Percentiles rank a stretch among this genome's conserved stretches.
phyloP scores from a whole-genome alignment of 2,329 filamentous ascomycete species.

The Phaeosphaeria sp. region DNA sequence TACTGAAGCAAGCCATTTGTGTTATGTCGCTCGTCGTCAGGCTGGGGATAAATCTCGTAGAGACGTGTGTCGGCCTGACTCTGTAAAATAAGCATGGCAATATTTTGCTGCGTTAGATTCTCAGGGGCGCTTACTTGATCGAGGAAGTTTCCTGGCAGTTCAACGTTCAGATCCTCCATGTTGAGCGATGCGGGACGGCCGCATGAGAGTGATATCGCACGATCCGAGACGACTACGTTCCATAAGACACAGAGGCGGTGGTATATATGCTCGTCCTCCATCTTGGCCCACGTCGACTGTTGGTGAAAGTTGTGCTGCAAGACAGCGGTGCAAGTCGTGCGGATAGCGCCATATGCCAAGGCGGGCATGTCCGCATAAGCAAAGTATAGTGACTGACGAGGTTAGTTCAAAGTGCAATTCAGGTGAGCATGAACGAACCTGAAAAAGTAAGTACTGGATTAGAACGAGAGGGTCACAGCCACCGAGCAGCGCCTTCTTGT shows the following conservation, averaged over 20 bases:
- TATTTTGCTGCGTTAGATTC: neutral
- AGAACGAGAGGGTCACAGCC: conserved; percentile 30
- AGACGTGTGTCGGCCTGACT: too few species aligned
- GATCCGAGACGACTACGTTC: conserved; percentile 35
- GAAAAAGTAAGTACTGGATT: conserved; percentile 36
- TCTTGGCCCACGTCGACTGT: conserved; percentile 25
- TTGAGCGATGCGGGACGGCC: conserved; percentile 38
- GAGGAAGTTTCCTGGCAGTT: conserved; percentile 24
- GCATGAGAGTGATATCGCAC: conserved; percentile 38
- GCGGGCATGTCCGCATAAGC: conserved; percentile 33
- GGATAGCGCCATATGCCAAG: conserved; percentile 38
- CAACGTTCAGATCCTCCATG: conserved; percentile 35
- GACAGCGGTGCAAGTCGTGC: conserved; percentile 33
- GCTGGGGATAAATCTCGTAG: too few species aligned
- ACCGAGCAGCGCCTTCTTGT: conserved; percentile 26
- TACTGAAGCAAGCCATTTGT: too few species aligned
- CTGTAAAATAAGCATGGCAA: neutral
- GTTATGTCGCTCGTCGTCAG: too few species aligned
- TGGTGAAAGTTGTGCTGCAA: conserved; percentile 39
- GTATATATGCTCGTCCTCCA: conserved; percentile 22
- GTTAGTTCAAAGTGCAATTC: conserved; percentile 4
- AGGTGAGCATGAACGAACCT: conserved; percentile 21
- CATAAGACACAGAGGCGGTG: conserved; percentile 38
- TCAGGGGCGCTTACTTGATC: conserved; percentile 22
- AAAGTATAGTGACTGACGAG: conserved; percentile 35